A percentile compares a stretch with the other conserved stretches of the same genome.
Evolutionary conservation across 495 filamentous ascomycete species (phyloP).

Genomic region (Xylaria scruposa): DNA sequence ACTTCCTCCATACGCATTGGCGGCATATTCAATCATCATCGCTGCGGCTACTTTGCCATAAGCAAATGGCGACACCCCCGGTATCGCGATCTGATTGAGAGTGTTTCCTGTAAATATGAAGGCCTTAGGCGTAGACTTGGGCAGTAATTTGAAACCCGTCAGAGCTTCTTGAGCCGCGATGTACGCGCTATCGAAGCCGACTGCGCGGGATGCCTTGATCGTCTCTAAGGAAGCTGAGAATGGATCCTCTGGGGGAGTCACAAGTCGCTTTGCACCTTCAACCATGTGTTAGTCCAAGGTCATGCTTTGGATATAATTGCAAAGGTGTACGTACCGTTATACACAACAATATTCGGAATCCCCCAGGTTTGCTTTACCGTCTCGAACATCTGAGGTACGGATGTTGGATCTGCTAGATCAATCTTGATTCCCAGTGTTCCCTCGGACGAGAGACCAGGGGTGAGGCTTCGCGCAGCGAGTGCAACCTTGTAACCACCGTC

Average conservation of each 20-base stretch:
- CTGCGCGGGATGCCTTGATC: background rate
- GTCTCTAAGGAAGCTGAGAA: background rate
- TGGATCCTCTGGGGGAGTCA: background rate
- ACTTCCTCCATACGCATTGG: background rate
- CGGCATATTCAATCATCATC: constrained; percentile 5
- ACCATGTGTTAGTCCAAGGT: background rate
- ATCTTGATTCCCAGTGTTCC: background rate
- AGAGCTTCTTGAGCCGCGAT: background rate
- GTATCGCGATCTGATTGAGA: constrained; percentile 5
- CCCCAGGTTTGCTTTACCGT: background rate
- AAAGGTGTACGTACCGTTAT: background rate
- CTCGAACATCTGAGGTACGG: background rate
- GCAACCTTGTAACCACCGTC: constrained; percentile 2
- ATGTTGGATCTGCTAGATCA: background rate
- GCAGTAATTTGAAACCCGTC: background rate
- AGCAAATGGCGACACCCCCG: background rate
- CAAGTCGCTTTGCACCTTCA: background rate
- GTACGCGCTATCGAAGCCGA: constrained; percentile 6
- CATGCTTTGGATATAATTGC: background rate
- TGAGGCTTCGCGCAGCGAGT: constrained; percentile 3
- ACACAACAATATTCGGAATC: background rate
- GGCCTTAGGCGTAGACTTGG: background rate
- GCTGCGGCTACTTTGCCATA: background rate
- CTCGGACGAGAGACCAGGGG: background rate
- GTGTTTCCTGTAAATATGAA: constrained; percentile 3